Conservation (phyloP, 192 early-diverging fungal species). For the Diversispora epigaea region DNA sequence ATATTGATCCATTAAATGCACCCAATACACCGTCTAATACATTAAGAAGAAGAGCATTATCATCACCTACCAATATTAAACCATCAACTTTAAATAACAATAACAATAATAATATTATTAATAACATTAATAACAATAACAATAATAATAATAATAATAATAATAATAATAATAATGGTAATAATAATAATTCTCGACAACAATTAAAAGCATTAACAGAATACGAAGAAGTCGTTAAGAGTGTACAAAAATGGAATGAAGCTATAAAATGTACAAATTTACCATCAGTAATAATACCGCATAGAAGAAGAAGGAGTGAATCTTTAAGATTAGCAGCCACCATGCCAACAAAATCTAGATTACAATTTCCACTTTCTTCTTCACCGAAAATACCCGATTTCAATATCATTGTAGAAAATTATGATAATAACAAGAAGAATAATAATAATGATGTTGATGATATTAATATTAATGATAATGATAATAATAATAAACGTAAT, state of each 20-base stretch:
- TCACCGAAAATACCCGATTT: neutral
- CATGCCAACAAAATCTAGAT: neutral
- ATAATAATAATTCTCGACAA: constrained; percentile 34
- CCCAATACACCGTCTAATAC: too few relatives aligned
- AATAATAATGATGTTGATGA: too few relatives aligned
- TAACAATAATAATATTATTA: too few relatives aligned
- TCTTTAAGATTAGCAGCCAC: constrained; percentile 9
- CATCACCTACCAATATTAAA: neutral
- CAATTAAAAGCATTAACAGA: constrained; percentile 37
- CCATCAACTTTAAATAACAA: neutral
- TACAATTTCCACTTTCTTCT: constrained; percentile 24
- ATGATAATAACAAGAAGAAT: neutral
- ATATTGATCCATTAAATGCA: too few relatives aligned
- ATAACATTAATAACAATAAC: too few relatives aligned
- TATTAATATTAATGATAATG: too few relatives aligned
- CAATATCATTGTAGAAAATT: neutral
- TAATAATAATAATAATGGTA: too few relatives aligned
- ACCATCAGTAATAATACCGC: neutral
- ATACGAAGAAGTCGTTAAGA: constrained; percentile 42
- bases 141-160: too few relatives aligned
- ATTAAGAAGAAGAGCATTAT: constrained; percentile 1
- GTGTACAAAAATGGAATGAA: constrained; percentile 45
- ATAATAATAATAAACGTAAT: too few relatives aligned
- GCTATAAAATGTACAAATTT: constrained; percentile 34
- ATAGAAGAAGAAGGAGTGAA: neutral